Percentiles rank a stretch among this genome's conserved stretches.
phyloP scores from a whole-genome alignment of 1,139 yeast genomes.

The Kodamaea anthophila region DNA sequence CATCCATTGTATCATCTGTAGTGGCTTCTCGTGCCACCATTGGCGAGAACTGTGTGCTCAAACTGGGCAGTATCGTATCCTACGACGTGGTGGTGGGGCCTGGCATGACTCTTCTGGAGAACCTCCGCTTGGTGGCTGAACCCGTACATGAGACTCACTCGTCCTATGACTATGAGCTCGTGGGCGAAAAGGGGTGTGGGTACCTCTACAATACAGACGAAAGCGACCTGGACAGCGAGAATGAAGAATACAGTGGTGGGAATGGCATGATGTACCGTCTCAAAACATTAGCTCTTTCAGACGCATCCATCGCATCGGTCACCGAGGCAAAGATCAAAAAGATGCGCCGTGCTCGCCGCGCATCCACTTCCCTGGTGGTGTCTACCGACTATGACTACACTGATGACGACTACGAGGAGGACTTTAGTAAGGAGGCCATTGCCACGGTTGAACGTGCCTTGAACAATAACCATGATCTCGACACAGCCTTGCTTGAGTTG shows the following conservation, averaged over 20 bases:
- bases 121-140: conserved; percentile 47
- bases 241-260: conserved; percentile 23
- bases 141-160: conserved; percentile 28
- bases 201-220: conserved; percentile 47
- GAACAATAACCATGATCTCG: conserved; percentile 86
- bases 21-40: conserved; percentile 61
- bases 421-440: conserved; percentile 78
- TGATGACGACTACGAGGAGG: conserved; percentile 51
- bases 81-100: conserved; percentile 62
- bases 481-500: conserved; percentile 85
- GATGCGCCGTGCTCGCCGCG: conserved; percentile 25
- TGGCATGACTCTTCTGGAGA: conserved; percentile 39
- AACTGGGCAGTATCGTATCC: conserved; percentile 77
- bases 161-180: conserved; percentile 30
- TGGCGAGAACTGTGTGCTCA: conserved; percentile 44
- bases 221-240: conserved; percentile 33
- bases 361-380: conserved; percentile 32
- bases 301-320: conserved; percentile 67
- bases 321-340: conserved; percentile 39
- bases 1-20: conserved; percentile 53
- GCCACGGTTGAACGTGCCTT: conserved; percentile 93
- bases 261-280: conserved; percentile 52
- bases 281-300: conserved; percentile 64
- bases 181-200: conserved; percentile 60
- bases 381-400: conserved; percentile 39